phyloP scores from a whole-genome alignment of 768 basidiomycete genomes.

The Suillus sp. region DNA sequence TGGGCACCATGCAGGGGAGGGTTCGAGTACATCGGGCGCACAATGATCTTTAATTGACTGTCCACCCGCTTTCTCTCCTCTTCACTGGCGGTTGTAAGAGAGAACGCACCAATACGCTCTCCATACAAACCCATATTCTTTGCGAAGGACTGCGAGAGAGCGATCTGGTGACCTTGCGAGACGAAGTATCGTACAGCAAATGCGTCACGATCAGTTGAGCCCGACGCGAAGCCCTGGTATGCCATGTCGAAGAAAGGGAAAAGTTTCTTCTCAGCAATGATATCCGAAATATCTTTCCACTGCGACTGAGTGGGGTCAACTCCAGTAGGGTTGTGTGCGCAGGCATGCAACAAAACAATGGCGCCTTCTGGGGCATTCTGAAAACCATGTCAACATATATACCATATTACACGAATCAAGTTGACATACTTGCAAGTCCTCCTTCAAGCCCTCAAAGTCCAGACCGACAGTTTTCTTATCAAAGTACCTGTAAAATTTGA shows the following conservation, averaged over 20 bases:
- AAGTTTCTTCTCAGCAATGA: conserved; percentile 84
- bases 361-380: conserved; percentile 74
- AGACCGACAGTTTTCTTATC: conserved; percentile 90
- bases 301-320: conserved; percentile 92
- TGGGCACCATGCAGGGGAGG: conserved; percentile 90
- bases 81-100: conserved; percentile 66
- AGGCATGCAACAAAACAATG: conserved; percentile 91
- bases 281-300: conserved; percentile 88
- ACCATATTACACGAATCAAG: conserved; percentile 4
- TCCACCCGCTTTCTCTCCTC: conserved; percentile 87
- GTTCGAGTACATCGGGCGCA: conserved; percentile 98
- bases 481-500: conserved; percentile 91
- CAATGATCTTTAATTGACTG: conserved; percentile 92
- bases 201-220: conserved; percentile 86
- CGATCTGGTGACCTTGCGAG: conserved; percentile 84
- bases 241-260: conserved; percentile 99
- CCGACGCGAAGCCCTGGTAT: conserved; percentile 98
- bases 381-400: conserved; percentile 17
- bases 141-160: conserved; percentile 93
- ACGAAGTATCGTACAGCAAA: conserved; percentile 96
- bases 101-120: conserved; percentile 97
- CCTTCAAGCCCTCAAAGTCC: conserved; percentile 89
- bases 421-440: conserved; percentile 73
- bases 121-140: conserved; percentile 99
- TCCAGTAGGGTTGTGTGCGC: conserved; percentile 99